Percentiles rank a stretch among this genome's conserved stretches.
These are phyloP conservation scores for Erysimum cheiri DNA, from an alignment of 441 rosid species.

Conservation along the genomic window DNA sequence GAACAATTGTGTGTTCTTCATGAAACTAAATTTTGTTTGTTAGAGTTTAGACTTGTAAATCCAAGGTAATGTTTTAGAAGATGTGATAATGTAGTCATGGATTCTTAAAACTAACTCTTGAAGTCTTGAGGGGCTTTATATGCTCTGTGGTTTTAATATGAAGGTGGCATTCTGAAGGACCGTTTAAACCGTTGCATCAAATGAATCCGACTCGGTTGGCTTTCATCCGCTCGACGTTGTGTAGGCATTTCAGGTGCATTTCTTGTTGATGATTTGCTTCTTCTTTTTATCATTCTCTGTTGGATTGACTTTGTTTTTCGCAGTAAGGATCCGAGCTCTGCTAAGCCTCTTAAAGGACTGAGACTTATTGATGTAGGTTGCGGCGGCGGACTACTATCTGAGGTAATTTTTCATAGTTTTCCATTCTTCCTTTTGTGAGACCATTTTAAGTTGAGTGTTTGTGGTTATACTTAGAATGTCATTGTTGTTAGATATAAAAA, in stretches of 20 bases:
- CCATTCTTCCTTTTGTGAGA: background rate
- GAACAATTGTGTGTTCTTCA: background rate
- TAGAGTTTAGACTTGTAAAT: constrained; percentile 3
- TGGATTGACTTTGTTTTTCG: constrained; percentile 26
- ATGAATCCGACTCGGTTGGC: constrained; percentile 91
- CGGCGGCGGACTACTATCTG: constrained; percentile 96
- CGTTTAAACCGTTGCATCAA: constrained; percentile 82
- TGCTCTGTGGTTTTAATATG: constrained; percentile 5
- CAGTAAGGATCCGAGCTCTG: constrained; percentile 75
- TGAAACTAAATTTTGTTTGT: constrained; percentile 4
- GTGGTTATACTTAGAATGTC: constrained; percentile 24
- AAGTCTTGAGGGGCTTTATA: background rate
- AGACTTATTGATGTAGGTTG: constrained; percentile 84
- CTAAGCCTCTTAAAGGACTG: constrained; percentile 89
- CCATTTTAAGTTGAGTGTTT: constrained; percentile 8
- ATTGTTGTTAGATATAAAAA: constrained; percentile 19
- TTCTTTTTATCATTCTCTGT: constrained; percentile 5
- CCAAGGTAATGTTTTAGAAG: background rate
- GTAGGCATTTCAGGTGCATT: constrained; percentile 76
- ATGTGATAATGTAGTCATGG: constrained; percentile 8
- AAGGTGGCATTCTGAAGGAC: constrained; percentile 97
- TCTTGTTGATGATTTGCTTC: background rate
- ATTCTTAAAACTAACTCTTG: background rate
- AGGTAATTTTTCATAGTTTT: constrained; percentile 52
- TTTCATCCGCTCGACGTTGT: constrained; percentile 86